Evolutionary conservation across 1,139 yeast genomes (phyloP).

Genomic region (Saccharomyces pastorianus): DNA sequence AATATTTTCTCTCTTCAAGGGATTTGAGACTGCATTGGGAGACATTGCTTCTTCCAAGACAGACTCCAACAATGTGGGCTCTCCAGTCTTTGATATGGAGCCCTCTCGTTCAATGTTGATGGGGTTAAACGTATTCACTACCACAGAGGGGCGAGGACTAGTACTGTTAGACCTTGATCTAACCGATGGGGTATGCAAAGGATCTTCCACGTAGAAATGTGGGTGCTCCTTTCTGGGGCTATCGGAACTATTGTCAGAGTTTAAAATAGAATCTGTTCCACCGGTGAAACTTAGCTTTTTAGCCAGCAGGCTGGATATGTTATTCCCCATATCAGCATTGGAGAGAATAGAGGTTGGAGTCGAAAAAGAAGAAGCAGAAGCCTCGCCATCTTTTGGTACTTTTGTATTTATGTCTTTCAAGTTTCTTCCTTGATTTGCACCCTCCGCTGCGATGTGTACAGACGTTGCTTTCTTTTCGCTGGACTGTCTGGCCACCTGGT

Average conservation of each 20-base stretch:
- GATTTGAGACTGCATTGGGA: constrained; percentile 4
- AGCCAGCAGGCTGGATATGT: background rate
- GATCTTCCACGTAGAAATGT: constrained; percentile 69
- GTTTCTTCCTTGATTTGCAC: background rate
- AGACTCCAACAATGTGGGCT: constrained; percentile 12
- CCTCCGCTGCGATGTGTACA: background rate
- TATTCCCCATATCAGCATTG: background rate
- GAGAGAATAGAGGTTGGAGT: background rate
- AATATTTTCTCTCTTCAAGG: background rate
- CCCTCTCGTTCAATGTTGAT: constrained; percentile 5
- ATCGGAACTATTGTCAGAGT: background rate
- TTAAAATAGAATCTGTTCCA: constrained; percentile 1
- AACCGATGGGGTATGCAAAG: constrained; percentile 41
- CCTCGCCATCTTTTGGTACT: constrained; percentile 1
- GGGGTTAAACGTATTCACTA: constrained; percentile 4
- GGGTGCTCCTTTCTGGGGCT: constrained; percentile 49
- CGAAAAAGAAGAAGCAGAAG: background rate
- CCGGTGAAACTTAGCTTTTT: background rate
- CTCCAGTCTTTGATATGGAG: constrained; percentile 2
- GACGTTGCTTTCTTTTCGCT: constrained; percentile 40
- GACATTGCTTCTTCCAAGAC: constrained; percentile 16
- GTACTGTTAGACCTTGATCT: constrained; percentile 34
- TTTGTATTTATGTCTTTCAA: constrained; percentile 1
- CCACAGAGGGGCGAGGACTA: constrained; percentile 19
- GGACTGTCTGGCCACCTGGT: constrained; percentile 17